phyloP scores from a whole-genome alignment of 352 stramenopile genomes.

The Thalassiosira pacifica region DNA sequence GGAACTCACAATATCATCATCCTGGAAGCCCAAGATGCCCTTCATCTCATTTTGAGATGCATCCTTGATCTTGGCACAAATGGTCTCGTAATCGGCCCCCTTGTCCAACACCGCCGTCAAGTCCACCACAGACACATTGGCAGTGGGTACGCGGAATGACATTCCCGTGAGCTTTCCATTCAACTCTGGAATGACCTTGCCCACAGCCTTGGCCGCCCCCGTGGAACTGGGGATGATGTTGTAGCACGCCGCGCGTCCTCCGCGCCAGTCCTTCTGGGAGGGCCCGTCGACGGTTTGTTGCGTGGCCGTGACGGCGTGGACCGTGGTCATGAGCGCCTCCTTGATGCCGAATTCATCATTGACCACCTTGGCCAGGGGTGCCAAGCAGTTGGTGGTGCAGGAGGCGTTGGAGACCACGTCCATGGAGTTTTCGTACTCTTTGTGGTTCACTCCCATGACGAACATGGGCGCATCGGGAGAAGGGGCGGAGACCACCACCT shows the following conservation, averaged over 20 bases:
- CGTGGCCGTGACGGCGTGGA: constrained; percentile 98
- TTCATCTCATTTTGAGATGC: constrained; percentile 91
- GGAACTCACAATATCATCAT: constrained; percentile 92
- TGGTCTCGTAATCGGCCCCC: constrained; percentile 90
- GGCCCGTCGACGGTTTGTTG: constrained; percentile 95
- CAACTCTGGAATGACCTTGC: constrained; percentile 93
- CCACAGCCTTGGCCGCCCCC: too few species aligned
- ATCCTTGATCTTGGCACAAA: constrained; percentile 92
- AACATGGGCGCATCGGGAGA: constrained; percentile 95
- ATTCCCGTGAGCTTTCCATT: constrained; percentile 96
- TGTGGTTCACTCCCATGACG: constrained; percentile 95
- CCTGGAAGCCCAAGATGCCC: constrained; percentile 92
- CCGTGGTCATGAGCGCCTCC: constrained; percentile 98
- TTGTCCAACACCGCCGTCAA: constrained; percentile 91
- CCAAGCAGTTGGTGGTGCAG: constrained; percentile 99
- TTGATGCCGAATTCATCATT: constrained; percentile 99
- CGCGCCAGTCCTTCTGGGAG: constrained; percentile 96
- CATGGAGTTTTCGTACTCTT: constrained; percentile 92
- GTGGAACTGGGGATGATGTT: constrained; percentile 99
- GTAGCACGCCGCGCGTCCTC: constrained; percentile 93
- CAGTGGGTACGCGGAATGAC: constrained; percentile 94
- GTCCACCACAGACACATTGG: constrained; percentile 95
- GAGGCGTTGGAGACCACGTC: constrained; percentile 97
- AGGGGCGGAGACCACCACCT: constrained; percentile 97
- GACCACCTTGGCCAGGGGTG: constrained; percentile 97